These are phyloP conservation scores for Aspergillus sp. DNA, from an alignment of 2,329 filamentous ascomycete genomes.

Conservation along the genomic window DNA sequence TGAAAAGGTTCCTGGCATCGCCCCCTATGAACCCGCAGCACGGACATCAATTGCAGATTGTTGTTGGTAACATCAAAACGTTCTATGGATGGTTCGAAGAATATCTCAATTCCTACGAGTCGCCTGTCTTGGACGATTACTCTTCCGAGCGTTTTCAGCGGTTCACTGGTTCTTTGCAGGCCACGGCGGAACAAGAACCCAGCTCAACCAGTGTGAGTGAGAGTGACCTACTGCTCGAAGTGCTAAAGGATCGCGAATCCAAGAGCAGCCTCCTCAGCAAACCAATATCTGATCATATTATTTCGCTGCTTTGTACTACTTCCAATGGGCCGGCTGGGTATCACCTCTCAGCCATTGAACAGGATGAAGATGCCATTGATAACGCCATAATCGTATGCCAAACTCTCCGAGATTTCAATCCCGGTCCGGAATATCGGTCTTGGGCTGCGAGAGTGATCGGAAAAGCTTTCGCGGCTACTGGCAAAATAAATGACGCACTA, in stretches of 20 bases:
- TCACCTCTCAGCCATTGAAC: slow-evolving; percentile 66
- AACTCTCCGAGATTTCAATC: slow-evolving; percentile 64
- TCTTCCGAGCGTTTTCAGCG: slow-evolving; percentile 61
- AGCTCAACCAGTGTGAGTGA: slow-evolving; percentile 70
- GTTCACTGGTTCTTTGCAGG: slow-evolving; percentile 68
- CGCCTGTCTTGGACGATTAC: slow-evolving; percentile 48
- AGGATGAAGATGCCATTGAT: slow-evolving; percentile 62
- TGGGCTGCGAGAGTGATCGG: slow-evolving; percentile 88
- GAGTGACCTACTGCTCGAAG: slow-evolving; percentile 73
- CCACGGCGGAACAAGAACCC: slow-evolving; percentile 67
- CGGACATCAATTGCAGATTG: slow-evolving; percentile 76
- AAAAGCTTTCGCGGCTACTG: slow-evolving; percentile 75
- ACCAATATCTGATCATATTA: slow-evolving; percentile 54
- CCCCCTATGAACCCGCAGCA: slow-evolving; percentile 79
- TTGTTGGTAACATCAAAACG: slow-evolving; percentile 69
- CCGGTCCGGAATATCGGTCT: slow-evolving; percentile 69
- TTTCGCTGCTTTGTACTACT: slow-evolving; percentile 64
- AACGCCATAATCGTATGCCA: slow-evolving; percentile 72
- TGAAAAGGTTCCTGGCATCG: slow-evolving; percentile 73
- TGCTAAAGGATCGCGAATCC: slow-evolving; percentile 71
- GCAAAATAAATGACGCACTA: slow-evolving; percentile 55
- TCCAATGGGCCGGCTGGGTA: slow-evolving; percentile 64
- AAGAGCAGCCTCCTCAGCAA: slow-evolving; percentile 67
- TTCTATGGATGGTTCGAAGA: slow-evolving; percentile 79
- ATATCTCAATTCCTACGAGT: slow-evolving; percentile 65